phyloP scores from a whole-genome alignment of 1,284 basidiomycete species.

The Ceratobasidium sp. region DNA sequence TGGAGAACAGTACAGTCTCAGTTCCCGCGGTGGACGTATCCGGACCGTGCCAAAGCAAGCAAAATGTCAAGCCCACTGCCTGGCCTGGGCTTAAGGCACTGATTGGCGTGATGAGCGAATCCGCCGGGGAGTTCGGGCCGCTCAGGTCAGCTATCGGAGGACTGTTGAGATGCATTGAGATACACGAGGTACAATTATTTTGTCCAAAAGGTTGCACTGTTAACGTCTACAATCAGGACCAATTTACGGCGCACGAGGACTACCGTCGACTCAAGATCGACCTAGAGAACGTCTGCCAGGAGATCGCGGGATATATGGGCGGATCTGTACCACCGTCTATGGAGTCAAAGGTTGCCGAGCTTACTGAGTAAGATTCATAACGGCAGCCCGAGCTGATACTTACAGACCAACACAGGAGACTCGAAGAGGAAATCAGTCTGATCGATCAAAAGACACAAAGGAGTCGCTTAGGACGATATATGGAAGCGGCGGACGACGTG shows the following conservation, averaged over 20 bases:
- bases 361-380: neutral
- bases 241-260: neutral
- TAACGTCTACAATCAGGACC: neutral
- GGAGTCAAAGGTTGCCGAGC: neutral
- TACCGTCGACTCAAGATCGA: neutral
- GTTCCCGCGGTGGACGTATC: too few species aligned
- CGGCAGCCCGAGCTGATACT: neutral
- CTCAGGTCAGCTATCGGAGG: conserved; percentile 8
- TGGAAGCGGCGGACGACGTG: neutral
- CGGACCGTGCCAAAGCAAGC: neutral
- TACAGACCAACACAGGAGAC: neutral
- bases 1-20: too few species aligned
- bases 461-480: too few species aligned
- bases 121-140: neutral
- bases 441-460: neutral
- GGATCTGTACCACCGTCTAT: neutral
- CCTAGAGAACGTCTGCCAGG: neutral
- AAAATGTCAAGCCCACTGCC: neutral
- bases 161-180: neutral
- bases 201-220: neutral
- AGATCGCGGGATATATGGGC: neutral
- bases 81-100: neutral
- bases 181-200: neutral
- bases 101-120: neutral
- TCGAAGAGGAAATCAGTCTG: neutral